phyloP scores from a whole-genome alignment of 148 eudicot species.

The Cornus kousa region DNA sequence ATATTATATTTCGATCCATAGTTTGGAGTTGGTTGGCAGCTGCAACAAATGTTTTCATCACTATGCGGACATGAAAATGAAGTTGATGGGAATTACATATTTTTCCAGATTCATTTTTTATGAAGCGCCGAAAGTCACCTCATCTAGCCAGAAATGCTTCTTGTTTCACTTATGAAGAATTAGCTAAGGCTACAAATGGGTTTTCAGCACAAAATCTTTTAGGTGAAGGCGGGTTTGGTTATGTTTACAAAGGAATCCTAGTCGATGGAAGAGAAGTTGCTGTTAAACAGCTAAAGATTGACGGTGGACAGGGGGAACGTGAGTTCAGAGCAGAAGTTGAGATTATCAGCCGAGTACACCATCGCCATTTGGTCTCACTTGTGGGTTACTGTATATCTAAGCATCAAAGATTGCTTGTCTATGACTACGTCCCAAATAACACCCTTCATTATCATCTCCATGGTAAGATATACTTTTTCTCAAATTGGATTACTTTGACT shows the following conservation, averaged over 20 bases:
- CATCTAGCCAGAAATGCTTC: conserved; percentile 37
- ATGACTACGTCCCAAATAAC: conserved; percentile 81
- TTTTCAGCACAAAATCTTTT: conserved; percentile 64
- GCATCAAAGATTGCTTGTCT: conserved; percentile 76
- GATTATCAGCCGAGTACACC: conserved; percentile 92
- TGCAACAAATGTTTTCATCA: not conserved
- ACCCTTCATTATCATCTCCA: conserved; percentile 90
- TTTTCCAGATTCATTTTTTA: conserved; percentile 43
- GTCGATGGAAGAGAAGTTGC: conserved; percentile 90
- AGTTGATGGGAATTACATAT: not conserved
- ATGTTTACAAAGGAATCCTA: conserved; percentile 80
- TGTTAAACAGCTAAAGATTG: conserved; percentile 82
- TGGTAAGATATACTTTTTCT: conserved; percentile 45
- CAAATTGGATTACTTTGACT: not conserved
- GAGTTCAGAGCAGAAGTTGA: conserved; percentile 97
- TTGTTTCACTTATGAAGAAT: conserved; percentile 80
- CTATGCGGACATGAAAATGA: not conserved
- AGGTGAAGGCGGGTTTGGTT: conserved; percentile 96
- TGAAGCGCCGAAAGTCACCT: conserved; percentile 34
- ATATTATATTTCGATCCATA: not conserved
- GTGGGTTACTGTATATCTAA: conserved; percentile 94
- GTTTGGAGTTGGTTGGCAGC: not conserved
- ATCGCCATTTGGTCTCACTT: conserved; percentile 89
- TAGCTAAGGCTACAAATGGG: conserved; percentile 67
- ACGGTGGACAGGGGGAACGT: conserved; percentile 94